Evolutionary conservation across 176 grass and related monocot genomes (phyloP).

Genomic region (Raddia guianensis): DNA sequence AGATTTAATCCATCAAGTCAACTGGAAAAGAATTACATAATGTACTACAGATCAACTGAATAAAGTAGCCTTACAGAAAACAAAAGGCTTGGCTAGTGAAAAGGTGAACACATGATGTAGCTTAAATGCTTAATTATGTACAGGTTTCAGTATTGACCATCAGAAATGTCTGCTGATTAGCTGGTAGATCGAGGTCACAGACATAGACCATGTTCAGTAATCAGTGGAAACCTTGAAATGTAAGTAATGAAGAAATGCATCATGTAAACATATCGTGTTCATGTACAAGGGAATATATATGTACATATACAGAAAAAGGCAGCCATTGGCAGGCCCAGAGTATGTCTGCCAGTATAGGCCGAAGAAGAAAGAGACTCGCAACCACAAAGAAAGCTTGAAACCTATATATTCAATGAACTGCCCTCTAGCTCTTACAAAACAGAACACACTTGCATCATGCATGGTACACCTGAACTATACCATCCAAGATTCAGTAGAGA

Average conservation of each 20-base stretch:
- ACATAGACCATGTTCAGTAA: background rate
- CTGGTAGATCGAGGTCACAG: slow-evolving; percentile 4
- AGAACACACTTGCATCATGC: background rate
- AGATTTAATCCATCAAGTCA: background rate
- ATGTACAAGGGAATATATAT: background rate
- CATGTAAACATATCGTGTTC: slow-evolving; percentile 8
- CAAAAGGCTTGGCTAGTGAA: background rate
- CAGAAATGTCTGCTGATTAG: background rate
- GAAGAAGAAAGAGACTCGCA: background rate
- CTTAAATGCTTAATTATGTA: background rate
- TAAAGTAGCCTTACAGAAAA: background rate
- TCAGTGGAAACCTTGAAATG: background rate
- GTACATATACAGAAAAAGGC: slow-evolving; percentile 1
- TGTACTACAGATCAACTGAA: background rate
- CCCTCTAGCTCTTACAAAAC: background rate
- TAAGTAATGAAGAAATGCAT: background rate
- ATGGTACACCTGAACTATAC: background rate
- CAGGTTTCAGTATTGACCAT: background rate
- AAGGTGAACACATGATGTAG: background rate
- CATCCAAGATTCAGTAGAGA: background rate
- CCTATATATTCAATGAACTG: background rate
- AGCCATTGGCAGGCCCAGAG: background rate
- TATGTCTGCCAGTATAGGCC: background rate
- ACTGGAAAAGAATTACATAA: background rate
- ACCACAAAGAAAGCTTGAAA: background rate